Evolutionary conservation across 2,329 filamentous ascomycete genomes (phyloP), one percentile per base, ranked within the genome.

Genomic region (Hypocrella siamensis): DNA sequence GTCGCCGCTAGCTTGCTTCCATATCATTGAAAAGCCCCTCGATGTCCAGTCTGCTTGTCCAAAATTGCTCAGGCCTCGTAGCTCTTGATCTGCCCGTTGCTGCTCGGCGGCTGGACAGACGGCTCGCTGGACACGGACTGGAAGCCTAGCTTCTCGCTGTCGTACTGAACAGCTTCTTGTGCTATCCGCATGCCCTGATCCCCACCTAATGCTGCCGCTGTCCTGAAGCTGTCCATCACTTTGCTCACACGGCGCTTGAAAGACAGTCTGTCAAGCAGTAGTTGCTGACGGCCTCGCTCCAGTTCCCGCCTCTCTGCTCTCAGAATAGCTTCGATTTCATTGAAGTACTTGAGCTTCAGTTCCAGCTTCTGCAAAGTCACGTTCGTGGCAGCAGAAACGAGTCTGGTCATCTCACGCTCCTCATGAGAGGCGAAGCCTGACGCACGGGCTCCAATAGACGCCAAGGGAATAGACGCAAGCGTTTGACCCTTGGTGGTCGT

Each of bases 361-460:
- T 96, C 85, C 39, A 96, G 75, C 58, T 98, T 98, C 50, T 93
- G 79, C 21, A 96, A 65, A n/a, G 83, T 88, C 10, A 93, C 68
- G 50, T 98, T 98, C 32, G 93, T 83, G 0, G 85, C 84, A 5
- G 85, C 80, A 3, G 85, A 88, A 8, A 98, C 83, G 29, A 96
- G 73, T 12, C 85, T 80, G 15, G 86, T 93, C 73, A 96, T 90
- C 56, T 94, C 85, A 35, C 92, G 81, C 56, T 98, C 90, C 54
- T 96, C 88, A 45, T 96, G 85, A 3, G 88, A 94, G 18, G 88
- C 86, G 21, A 98, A 74, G 4, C 79, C 90, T 6, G 81, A 79
- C 2, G 86, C 74, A 38, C 90, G 81, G 3, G 83, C 85, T 10
- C 86, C 86, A 39, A 88, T 79, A 7, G 86, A 72, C 14, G 83